Base-by-base conservation (phyloP, 2,329 filamentous ascomycete species). In the Hypomyces perniciosus region DNA sequence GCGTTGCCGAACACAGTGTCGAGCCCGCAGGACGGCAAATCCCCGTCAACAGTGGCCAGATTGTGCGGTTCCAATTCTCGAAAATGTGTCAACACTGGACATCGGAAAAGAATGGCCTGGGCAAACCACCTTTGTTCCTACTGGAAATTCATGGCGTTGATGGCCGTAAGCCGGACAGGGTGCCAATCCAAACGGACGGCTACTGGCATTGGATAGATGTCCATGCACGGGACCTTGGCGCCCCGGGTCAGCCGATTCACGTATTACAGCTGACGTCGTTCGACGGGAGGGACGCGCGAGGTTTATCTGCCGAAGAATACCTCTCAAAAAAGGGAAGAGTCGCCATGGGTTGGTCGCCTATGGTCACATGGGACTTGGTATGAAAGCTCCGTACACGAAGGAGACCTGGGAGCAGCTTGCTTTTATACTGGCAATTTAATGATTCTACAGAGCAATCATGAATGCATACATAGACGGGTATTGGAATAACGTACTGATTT, bases 191-290 rank as follows among this genome's bases (percentile, higher is more conserved):
- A 45, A 86, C 81, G n/a, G 86, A 92, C 53, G 88, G 86, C 10
- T 86, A 79, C 62, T 83, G 85, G 69, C 95, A 86, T 81, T 95
- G 88, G 83, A 69, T 83, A 2, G 92, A 96, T 67, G 78, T 96
- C 4, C 72, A 77, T 28, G 76, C 81, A 1, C 68, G 73, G 31
- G 78, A 84, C 51, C 70, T 95, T 20, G 89, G 89, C 1, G 74
- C 73, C 0, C 79, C 83, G 0, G 88, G 88, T 0, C 81, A 90
- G 68, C 80, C 77, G 48, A 71, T 92, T 5, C 77, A 76, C 57
- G 68, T 93, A 30, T 79, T 79, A 51, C 79, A 81, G 20, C 72
- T 95, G 35, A 78, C 63, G 8, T 70, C 61, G 53, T 62, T 80
- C 4, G 72, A 76, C 43, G 71, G 70, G 4, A 63, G 64, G 45